Conservation (phyloP, 768 basidiomycete species). For the Amanita exitialis region DNA sequence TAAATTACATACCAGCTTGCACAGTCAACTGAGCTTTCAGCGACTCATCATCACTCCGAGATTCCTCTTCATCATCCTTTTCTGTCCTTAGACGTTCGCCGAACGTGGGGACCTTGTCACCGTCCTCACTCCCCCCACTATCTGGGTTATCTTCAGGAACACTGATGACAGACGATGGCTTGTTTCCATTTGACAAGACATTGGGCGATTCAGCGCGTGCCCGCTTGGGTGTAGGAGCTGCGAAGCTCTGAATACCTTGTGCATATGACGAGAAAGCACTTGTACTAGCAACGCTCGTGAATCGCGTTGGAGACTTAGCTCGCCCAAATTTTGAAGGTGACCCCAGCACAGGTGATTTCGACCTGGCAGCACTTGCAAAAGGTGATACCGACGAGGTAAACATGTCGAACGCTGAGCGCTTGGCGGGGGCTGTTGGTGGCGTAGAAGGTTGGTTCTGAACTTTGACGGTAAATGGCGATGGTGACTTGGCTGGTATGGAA, state of each 20-base stretch:
- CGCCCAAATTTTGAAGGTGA: conserved; percentile 29
- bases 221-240: conserved; percentile 7
- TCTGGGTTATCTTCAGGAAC: conserved; percentile 21
- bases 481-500: background rate
- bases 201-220: conserved; percentile 2
- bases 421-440: conserved; percentile 16
- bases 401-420: conserved; percentile 25
- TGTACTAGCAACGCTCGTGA: conserved; percentile 28
- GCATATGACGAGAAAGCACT: conserved; percentile 59
- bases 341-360: conserved; percentile 47
- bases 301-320: conserved; percentile 49
- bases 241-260: conserved; percentile 38
- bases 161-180: conserved; percentile 12
- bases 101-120: conserved; percentile 35
- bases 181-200: conserved; percentile 29
- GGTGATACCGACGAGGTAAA: conserved; percentile 21
- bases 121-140: conserved; percentile 38
- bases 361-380: conserved; percentile 22
- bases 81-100: conserved; percentile 58
- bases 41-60: conserved; percentile 36
- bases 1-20: conserved; percentile 47
- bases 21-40: conserved; percentile 45
- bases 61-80: conserved; percentile 48
- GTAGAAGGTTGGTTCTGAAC: conserved; percentile 5
- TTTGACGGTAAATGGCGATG: background rate